A percentile compares a stretch with the other conserved stretches of the same genome.
Evolutionary conservation across 1,284 basidiomycete genomes (phyloP).

Genomic region (Cerrena zonata): DNA sequence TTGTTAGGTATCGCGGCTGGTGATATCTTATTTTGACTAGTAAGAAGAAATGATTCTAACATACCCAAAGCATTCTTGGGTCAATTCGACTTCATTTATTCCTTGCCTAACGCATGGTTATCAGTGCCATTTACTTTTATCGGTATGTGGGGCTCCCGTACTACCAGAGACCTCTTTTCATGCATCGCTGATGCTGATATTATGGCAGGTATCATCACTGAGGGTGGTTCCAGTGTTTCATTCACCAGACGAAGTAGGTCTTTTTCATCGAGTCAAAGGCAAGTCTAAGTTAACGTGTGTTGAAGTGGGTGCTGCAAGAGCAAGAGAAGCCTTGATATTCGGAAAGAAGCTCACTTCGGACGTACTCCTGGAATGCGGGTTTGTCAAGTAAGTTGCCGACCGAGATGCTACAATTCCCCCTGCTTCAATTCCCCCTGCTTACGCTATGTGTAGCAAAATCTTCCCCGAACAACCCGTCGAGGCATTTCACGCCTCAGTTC

Average conservation of each 20-base stretch:
- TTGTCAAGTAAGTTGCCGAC: slow-evolving; percentile 48
- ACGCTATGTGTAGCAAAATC: slow-evolving; percentile 51
- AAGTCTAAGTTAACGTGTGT: not conserved
- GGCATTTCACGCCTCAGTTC: slow-evolving; percentile 50
- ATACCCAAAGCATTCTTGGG: slow-evolving; percentile 52
- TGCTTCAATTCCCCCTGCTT: slow-evolving; percentile 9
- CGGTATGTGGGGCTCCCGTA: too few species aligned
- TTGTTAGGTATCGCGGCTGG: slow-evolving; percentile 60
- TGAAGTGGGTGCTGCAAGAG: slow-evolving; percentile 60
- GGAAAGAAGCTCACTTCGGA: slow-evolving; percentile 60
- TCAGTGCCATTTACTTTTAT: slow-evolving; percentile 63
- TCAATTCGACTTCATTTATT: slow-evolving; percentile 69
- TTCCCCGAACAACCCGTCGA: slow-evolving; percentile 48
- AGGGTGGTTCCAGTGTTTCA: slow-evolving; percentile 62
- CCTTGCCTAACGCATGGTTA: slow-evolving; percentile 57
- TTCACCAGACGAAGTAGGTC: slow-evolving; percentile 59
- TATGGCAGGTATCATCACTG: slow-evolving; percentile 51
- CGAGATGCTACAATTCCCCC: slow-evolving; percentile 2
- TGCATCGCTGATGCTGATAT: not conserved
- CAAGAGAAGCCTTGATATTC: slow-evolving; percentile 64
- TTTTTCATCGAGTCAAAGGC: not conserved
- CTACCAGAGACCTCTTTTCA: too few species aligned
- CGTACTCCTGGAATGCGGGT: slow-evolving; percentile 55
- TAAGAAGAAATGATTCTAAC: not conserved
- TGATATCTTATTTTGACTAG: slow-evolving; percentile 24